Evolutionary conservation across 2,329 filamentous ascomycete genomes (phyloP).

Genomic region (Tolypocladium tropicale): DNA sequence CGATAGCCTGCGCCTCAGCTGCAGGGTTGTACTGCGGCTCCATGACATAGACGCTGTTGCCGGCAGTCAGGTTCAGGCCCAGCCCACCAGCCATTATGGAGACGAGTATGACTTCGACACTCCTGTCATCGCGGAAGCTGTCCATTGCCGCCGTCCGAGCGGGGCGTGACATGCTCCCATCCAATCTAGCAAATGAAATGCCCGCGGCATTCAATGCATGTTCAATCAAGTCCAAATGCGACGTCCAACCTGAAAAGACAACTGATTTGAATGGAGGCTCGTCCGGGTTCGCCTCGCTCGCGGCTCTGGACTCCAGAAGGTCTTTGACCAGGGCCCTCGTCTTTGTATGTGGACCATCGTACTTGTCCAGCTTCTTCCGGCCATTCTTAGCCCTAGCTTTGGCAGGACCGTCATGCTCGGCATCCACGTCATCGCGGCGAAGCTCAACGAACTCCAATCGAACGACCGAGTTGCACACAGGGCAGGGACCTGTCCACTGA

Average conservation of each 20-base stretch:
- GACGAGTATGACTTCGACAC: slow-evolving; percentile 72
- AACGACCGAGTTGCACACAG: slow-evolving; percentile 55
- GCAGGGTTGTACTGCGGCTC: slow-evolving; percentile 97
- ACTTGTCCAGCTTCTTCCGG: slow-evolving; percentile 55
- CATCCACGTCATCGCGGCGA: slow-evolving; percentile 47
- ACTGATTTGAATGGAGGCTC: slow-evolving; percentile 83
- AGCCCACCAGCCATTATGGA: slow-evolving; percentile 89
- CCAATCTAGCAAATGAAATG: slow-evolving; percentile 70
- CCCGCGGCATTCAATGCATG: slow-evolving; percentile 59
- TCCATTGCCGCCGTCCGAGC: slow-evolving; percentile 69
- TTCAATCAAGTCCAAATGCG: slow-evolving; percentile 85
- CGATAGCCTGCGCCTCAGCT: slow-evolving; percentile 86
- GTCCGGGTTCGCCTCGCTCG: slow-evolving; percentile 48
- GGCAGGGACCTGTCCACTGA: slow-evolving; percentile 45
- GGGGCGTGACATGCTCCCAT: slow-evolving; percentile 74
- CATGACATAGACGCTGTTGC: slow-evolving; percentile 89
- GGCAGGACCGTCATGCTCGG: slow-evolving; percentile 44
- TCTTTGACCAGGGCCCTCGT: slow-evolving; percentile 73
- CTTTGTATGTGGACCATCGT: slow-evolving; percentile 85
- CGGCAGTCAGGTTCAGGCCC: slow-evolving; percentile 81
- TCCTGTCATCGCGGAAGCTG: slow-evolving; percentile 61
- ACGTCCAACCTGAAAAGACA: slow-evolving; percentile 93
- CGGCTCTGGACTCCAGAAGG: slow-evolving; percentile 52
- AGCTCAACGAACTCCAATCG: slow-evolving; percentile 58
- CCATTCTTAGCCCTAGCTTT: slow-evolving; percentile 19